Evolutionary conservation across 1,139 yeast species (phyloP), one percentile per base, ranked within the genome.

Genomic region (Meyerozyma sp.): DNA sequence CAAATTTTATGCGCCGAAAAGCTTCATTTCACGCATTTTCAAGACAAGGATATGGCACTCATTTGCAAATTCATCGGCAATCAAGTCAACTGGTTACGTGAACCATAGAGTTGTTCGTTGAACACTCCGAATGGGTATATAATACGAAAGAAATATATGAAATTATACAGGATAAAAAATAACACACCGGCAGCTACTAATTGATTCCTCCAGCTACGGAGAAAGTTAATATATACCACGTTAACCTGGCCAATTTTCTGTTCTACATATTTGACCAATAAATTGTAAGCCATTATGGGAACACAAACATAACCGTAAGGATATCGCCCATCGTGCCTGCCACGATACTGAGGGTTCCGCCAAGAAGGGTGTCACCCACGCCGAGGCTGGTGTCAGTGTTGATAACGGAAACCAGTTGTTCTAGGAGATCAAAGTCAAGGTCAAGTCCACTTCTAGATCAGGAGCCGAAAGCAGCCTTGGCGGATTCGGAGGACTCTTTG

Each of bases 401-500:
- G 99, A 93, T 60, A 85, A 87, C 51, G 98, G 98, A 54, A 93
- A 93, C 66, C 65, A 76, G 56, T 79, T 94, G 49, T 98, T 94
- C 38, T 91, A 91, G 62, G 82, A 83, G 56, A 94, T 94, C 66
- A 94, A 94, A 68, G 80, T 83, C 42, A 81, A 84, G 65, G 98
- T 94, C 42, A 88, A 86, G 66, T 84, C 96, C n/a, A 94, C 99
- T 18, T 83, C 87, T 38, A 84, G 99, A 66, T 75, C 95, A 29
- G 99, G 99, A 57, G 95, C 98, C 39, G 97, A 93, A 61, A 89
- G 98, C 18, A 96, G 90, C 55, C 93, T 94, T 55, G 99, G 99
- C 61, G 99, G 99, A 4, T 94, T 94, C 59, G 99, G 99, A 52
- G 99, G 98, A 52, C 71, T 91, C 39, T 94, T 94, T 55, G 98